A percentile compares a stretch with the other conserved stretches of the same genome.
These are phyloP conservation scores for Xanthoconium purpureum DNA, from an alignment of 768 basidiomycete genomes.

Conservation along the genomic window DNA sequence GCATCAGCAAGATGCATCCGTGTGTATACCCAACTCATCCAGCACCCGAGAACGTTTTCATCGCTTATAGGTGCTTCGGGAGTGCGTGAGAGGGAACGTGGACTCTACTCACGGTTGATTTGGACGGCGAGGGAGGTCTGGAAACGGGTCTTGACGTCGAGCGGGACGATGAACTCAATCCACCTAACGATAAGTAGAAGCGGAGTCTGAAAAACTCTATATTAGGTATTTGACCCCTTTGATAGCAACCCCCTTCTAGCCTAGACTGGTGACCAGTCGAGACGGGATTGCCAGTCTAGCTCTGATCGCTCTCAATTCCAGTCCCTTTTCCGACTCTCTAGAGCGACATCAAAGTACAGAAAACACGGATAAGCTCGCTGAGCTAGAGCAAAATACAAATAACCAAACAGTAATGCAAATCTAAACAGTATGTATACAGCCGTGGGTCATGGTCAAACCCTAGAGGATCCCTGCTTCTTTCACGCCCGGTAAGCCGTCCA, in stretches of 20 bases:
- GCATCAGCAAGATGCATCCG: constrained; percentile 33
- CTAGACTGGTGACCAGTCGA: too few species aligned
- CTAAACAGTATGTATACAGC: background rate
- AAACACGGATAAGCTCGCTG: too few species aligned
- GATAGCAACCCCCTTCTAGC: too few species aligned
- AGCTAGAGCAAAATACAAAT: too few species aligned
- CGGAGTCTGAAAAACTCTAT: constrained; percentile 24
- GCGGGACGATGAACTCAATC: constrained; percentile 28
- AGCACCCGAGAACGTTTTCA: constrained; percentile 18
- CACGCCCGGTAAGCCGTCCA: constrained; percentile 10
- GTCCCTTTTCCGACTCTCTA: too few species aligned
- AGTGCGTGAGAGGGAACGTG: background rate
- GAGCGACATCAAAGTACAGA: too few species aligned
- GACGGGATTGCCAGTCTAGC: too few species aligned
- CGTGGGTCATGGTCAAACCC: background rate
- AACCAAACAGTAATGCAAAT: background rate
- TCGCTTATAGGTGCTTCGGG: constrained; percentile 1
- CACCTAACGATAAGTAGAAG: constrained; percentile 2
- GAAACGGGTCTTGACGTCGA: constrained; percentile 38
- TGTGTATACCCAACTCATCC: constrained; percentile 28
- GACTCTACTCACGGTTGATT: constrained; percentile 23
- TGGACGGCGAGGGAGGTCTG: constrained; percentile 25
- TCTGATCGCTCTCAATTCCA: too few species aligned
- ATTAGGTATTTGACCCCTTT: constrained; percentile 14
- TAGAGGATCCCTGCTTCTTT: constrained; percentile 5